Conservation (phyloP, 2,329 filamentous ascomycete species). For the Fusarium setosum region DNA sequence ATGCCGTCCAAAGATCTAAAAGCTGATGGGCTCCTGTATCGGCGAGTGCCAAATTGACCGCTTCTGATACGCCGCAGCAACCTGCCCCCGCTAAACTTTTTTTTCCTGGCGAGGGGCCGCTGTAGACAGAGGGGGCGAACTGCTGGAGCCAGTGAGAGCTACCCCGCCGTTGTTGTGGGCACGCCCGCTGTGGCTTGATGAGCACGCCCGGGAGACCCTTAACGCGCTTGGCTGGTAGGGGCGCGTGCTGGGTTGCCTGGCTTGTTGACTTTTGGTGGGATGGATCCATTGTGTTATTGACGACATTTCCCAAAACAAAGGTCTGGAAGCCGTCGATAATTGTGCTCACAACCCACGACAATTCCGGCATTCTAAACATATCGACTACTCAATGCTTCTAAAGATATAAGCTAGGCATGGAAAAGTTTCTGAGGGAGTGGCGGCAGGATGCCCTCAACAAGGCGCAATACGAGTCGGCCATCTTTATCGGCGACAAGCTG, state of each 20-base stretch:
- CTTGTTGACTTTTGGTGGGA: constrained; percentile 41
- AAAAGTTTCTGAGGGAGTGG: constrained; percentile 94
- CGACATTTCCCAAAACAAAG: constrained; percentile 29
- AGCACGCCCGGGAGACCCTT: constrained; percentile 30
- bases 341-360: constrained; percentile 4
- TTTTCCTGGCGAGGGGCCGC: constrained; percentile 15
- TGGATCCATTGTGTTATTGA: constrained; percentile 20
- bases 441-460: constrained; percentile 95
- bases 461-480: constrained; percentile 95
- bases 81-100: constrained; percentile 36
- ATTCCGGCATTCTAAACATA: no score
- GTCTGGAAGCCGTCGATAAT: no score
- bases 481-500: constrained; percentile 97
- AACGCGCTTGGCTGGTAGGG: constrained; percentile 34
- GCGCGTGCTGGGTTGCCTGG: not conserved
- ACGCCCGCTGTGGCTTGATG: constrained; percentile 38
- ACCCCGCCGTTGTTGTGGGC: constrained; percentile 44
- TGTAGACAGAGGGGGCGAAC: constrained; percentile 9
- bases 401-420: constrained; percentile 69
- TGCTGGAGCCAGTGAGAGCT: constrained; percentile 30
- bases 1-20: constrained; percentile 13
- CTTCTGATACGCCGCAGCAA: constrained; percentile 38
- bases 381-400: constrained; percentile 5
- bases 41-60: constrained; percentile 42
- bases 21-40: constrained; percentile 44